Evolutionary conservation across 768 basidiomycete species (phyloP).

Genomic region (Pulveroboletus ravenelii): DNA sequence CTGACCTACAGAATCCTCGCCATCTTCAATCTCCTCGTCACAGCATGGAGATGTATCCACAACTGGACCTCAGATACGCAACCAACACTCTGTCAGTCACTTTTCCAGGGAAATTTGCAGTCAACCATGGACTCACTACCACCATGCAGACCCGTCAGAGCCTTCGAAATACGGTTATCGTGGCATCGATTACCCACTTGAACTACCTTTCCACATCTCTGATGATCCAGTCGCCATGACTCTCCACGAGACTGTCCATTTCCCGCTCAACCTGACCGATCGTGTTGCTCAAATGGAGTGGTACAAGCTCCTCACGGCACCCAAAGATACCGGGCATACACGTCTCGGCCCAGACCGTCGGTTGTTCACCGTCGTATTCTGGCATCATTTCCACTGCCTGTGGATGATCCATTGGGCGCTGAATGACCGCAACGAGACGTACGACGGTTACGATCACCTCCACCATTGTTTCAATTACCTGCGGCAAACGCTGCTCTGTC

Average conservation of each 20-base stretch:
- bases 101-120: not conserved
- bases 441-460: slow-evolving; percentile 6
- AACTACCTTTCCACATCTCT: not conserved
- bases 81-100: not conserved
- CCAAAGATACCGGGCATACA: not conserved
- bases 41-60: not conserved
- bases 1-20: not conserved
- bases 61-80: not conserved
- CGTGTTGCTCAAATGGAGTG: not conserved
- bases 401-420: not conserved
- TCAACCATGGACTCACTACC: not conserved
- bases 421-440: slow-evolving; percentile 2
- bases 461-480: slow-evolving; percentile 16
- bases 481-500: slow-evolving; percentile 9
- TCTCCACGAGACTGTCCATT: slow-evolving; percentile 10
- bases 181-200: not conserved
- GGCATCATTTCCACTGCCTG: not conserved
- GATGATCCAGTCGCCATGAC: not conserved
- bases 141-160: not conserved
- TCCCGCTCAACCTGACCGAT: not conserved
- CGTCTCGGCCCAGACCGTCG: not conserved
- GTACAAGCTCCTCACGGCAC: not conserved
- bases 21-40: not conserved
- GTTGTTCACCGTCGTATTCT: not conserved
- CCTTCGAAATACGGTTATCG: not conserved